Evolutionary conservation across 2,329 filamentous ascomycete species (phyloP), one percentile per base, ranked within the genome.

Genomic region (Ophiostoma sp.): DNA sequence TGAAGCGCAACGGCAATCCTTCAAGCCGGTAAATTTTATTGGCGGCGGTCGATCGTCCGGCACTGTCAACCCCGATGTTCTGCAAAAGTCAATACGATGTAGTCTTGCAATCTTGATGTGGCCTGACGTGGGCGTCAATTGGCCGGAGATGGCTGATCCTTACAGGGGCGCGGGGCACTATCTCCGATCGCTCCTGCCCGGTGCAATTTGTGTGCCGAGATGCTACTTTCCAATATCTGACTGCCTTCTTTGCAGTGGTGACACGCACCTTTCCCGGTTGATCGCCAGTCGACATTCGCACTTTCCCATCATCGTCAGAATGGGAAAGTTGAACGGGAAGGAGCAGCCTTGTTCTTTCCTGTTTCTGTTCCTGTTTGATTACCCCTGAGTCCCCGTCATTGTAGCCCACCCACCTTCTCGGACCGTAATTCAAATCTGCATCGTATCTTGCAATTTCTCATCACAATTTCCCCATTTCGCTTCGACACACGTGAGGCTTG

Each of bases 301-400:
- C 63, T 48, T 68, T 68, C 64, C 64, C 64, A 68, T 68, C 28
- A 11, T 64, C 25, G 25, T 31, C 9, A 19, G 25, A 15, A 68
- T 68, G 63, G 42, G 63, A 48, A 69, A 55, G 8, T 19, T 3
- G 25, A 59, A 11, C 50, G 50, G 52, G 50, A 70, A 70, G 36
- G 69, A 70, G 69, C 36, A 55, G 57, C 52, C 25, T 9, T 9
- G 48, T 22, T 25, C 36, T 68, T 50, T 48, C 63, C 63, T 66
- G 17, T 66, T 42, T 25, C 31, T 9, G n/a, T 8, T 25, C n/a
- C 25, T 7, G n/a, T 42, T 42, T 42, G 33, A 25, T 42, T 42
- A 45, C 61, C 61, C 61, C 61, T 66, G 61, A 66, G 33, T 45
- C 36, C n/a, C 22, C 22, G 19, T 42, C 6, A 5, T 42, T 55